Evolutionary conservation across 2,329 filamentous ascomycete genomes (phyloP).

Genomic region (Colletotrichum navitas): DNA sequence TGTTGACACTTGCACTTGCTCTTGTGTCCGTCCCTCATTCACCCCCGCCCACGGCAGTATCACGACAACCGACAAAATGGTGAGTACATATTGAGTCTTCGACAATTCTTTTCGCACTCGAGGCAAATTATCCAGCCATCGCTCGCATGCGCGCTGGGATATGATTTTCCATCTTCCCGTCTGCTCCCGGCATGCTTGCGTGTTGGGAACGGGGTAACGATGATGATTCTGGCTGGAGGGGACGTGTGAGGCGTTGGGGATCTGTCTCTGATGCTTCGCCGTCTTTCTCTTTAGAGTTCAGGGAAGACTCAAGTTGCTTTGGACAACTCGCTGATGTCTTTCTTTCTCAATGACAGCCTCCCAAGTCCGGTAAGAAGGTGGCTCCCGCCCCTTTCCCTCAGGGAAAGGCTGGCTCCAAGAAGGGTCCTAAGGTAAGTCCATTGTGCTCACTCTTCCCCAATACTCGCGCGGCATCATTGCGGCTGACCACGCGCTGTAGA

Average conservation of each 20-base stretch:
- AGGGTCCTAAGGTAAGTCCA: slow-evolving; percentile 90
- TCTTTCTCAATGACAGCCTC: slow-evolving; percentile 99
- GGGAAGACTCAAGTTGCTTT: slow-evolving; percentile 82
- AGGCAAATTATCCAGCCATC: slow-evolving; percentile 29
- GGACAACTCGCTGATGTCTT: slow-evolving; percentile 94
- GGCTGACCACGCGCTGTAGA: slow-evolving; percentile 67
- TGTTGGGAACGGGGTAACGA: slow-evolving; percentile 67
- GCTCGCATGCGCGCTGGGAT: slow-evolving; percentile 47
- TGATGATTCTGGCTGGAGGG: slow-evolving; percentile 77
- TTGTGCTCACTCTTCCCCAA: neutral
- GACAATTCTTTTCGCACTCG: slow-evolving; percentile 18
- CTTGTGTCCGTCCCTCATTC: neutral
- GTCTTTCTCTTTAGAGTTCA: slow-evolving; percentile 87
- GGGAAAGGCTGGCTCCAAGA: slow-evolving; percentile 92
- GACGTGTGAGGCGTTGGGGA: slow-evolving; percentile 13
- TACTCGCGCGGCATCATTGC: slow-evolving; percentile 5
- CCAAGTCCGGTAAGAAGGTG: slow-evolving; percentile 98
- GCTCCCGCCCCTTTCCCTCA: slow-evolving; percentile 96
- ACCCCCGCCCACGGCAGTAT: slow-evolving; percentile 36
- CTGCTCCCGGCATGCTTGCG: slow-evolving; percentile 53
- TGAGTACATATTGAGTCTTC: slow-evolving; percentile 31
- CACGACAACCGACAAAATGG: slow-evolving; percentile 41
- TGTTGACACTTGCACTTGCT: neutral
- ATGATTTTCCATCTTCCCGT: slow-evolving; percentile 50
- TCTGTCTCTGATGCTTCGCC: neutral